Evolutionary conservation across 2,329 filamentous ascomycete species (phyloP), one percentile per base, ranked within the genome.

Genomic region (Helotiales sp.): DNA sequence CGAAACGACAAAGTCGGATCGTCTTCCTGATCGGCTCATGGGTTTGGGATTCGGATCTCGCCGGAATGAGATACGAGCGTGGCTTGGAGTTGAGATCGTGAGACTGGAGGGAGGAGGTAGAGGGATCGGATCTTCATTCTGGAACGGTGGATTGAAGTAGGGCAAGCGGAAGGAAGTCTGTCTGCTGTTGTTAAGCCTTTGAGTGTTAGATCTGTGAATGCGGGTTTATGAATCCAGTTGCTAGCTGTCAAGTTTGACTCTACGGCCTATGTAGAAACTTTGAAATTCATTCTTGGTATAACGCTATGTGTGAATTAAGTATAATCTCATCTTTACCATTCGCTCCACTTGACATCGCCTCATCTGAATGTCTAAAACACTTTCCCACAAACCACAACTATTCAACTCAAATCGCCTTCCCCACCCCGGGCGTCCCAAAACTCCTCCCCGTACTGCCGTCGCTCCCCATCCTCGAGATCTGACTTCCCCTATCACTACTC

Each of bases 391-490:
- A n/a, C n/a, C n/a, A n/a, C n/a, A n/a, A n/a, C n/a, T n/a, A n/a
- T n/a, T n/a, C n/a, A n/a, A n/a, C n/a, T 45, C 17, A 60, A 22
- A 60, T 45, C 37, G 34, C 57, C 37, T 60, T 60, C 2, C 57
- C 57, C 4, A 60, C 34, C 22, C 24, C 34, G 1, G 57, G 37
- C 3, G 37, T 60, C 6, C 37, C 17, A 30, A 47, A n/a, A 20
- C 34, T 28, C 37, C 26, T 43, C 13, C 22, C 26, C 22, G 34
- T 28, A 20, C 52, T 57, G 30, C 37, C 37, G 13, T 37, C 52
- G 11, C 52, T 57, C 7, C 30, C 52, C n/a, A 34, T 34, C 40
- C 37, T 45, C 37, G 57, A 60, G 17, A 30, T 47, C 15, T 45
- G 15, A 17, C 57, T 57, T 57, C 52, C 57, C 30, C 57, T 45